phyloP scores from a whole-genome alignment of 202 grass and related monocot species.

The Dendrocalamus latiflorus region DNA sequence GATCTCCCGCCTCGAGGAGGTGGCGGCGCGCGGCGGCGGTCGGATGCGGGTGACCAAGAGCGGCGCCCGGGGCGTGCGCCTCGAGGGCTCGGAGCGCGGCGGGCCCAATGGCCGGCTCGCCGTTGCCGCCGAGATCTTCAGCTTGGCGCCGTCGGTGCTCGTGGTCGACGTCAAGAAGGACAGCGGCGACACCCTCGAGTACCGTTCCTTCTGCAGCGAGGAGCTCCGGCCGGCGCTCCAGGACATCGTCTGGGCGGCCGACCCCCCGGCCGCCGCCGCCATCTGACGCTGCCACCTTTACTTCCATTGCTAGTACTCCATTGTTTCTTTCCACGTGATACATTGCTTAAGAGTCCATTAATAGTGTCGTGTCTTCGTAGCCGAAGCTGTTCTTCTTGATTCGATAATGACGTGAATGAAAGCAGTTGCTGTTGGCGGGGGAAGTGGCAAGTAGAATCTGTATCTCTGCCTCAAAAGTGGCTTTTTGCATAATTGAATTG shows the following conservation, averaged over 20 bases:
- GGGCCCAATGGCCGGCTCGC: conserved; percentile 52
- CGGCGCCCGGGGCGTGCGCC: conserved; percentile 42
- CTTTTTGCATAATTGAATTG: conserved; percentile 12
- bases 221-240: conserved; percentile 61
- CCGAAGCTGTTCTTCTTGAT: not conserved
- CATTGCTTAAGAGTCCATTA: not conserved
- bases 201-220: conserved; percentile 66
- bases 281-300: not conserved
- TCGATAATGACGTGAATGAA: conserved; percentile 2
- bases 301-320: not conserved
- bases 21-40: conserved; percentile 46
- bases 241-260: conserved; percentile 74
- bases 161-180: conserved; percentile 72
- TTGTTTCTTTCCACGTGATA: conserved; percentile 2
- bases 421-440: not conserved
- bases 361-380: not conserved
- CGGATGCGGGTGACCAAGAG: conserved; percentile 56
- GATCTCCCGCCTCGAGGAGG: conserved; percentile 42
- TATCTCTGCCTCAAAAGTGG: not conserved
- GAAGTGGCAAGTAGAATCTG: not conserved
- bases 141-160: conserved; percentile 48
- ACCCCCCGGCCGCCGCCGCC: not conserved
- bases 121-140: conserved; percentile 72
- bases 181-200: conserved; percentile 62
- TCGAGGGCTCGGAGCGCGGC: conserved; percentile 49